Evolutionary conservation across 352 stramenopile species (phyloP).

Genomic region (Phytopythium litorale): DNA sequence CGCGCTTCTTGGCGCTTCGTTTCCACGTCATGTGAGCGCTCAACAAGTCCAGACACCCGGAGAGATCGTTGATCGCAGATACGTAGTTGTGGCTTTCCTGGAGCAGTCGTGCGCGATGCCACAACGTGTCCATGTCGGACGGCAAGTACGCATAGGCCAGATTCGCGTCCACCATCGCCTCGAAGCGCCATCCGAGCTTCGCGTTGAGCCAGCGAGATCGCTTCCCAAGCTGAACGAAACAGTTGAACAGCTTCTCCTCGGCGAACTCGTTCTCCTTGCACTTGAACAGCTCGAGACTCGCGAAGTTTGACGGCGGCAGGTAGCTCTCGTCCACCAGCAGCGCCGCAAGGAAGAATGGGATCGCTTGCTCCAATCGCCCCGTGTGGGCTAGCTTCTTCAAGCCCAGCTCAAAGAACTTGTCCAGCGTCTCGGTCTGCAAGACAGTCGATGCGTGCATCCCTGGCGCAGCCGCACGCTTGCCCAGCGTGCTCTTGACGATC

Average conservation of each 20-base stretch:
- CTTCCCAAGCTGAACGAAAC: constrained; percentile 35
- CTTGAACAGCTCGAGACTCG: constrained; percentile 49
- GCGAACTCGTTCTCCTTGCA: constrained; percentile 51
- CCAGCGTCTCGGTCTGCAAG: constrained; percentile 34
- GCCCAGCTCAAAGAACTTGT: constrained; percentile 57
- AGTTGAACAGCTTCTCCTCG: constrained; percentile 51
- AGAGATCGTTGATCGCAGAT: constrained; percentile 40
- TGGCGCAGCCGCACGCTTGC: constrained; percentile 22
- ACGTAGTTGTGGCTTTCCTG: constrained; percentile 33
- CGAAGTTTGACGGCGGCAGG: constrained; percentile 44
- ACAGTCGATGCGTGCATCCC: neutral
- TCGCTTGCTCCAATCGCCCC: constrained; percentile 28
- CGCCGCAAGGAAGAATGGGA: constrained; percentile 45
- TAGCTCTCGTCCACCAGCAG: constrained; percentile 52
- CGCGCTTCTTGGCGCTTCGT: constrained; percentile 20
- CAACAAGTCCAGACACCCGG: constrained; percentile 35
- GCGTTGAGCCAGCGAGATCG: constrained; percentile 43
- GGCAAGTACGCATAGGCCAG: constrained; percentile 46
- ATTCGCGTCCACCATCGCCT: constrained; percentile 48
- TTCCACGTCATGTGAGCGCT: constrained; percentile 32
- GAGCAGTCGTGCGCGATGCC: constrained; percentile 38
- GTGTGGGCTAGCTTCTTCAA: constrained; percentile 34
- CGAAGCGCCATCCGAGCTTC: constrained; percentile 43
- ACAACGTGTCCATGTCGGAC: constrained; percentile 45
- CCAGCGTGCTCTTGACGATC: constrained; percentile 40